Conservation (phyloP, 257 asterid genomes). For the Nemophila menziesii region DNA sequence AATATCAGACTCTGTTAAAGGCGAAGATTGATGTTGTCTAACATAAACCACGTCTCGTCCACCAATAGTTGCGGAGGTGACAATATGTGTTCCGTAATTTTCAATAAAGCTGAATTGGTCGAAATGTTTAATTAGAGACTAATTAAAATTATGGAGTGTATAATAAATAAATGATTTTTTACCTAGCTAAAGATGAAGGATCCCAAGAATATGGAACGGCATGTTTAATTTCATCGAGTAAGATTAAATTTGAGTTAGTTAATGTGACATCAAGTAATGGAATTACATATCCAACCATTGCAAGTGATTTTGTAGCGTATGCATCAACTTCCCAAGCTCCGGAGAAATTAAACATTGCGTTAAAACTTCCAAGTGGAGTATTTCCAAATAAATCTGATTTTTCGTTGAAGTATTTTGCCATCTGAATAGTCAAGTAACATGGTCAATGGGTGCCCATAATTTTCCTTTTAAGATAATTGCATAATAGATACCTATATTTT, state of each 20-base stretch:
- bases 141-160: slow-evolving; percentile 1
- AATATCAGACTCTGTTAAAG: slow-evolving; percentile 59
- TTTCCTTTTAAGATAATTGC: slow-evolving; percentile 3
- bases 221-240: slow-evolving; percentile 62
- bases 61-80: slow-evolving; percentile 89
- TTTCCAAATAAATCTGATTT: slow-evolving; percentile 53
- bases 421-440: slow-evolving; percentile 38
- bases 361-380: slow-evolving; percentile 89
- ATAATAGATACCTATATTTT: not conserved
- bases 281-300: slow-evolving; percentile 70
- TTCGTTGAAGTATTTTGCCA: slow-evolving; percentile 80
- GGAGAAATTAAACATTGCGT: slow-evolving; percentile 96
- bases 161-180: slow-evolving; percentile 9
- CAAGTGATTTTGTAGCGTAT: slow-evolving; percentile 82
- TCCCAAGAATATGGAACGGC: slow-evolving; percentile 98
- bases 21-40: slow-evolving; percentile 87
- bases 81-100: slow-evolving; percentile 91
- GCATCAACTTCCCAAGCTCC: slow-evolving; percentile 92
- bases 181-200: slow-evolving; percentile 94
- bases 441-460: too few species aligned
- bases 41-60: slow-evolving; percentile 88
- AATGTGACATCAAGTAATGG: slow-evolving; percentile 50
- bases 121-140: slow-evolving; percentile 15
- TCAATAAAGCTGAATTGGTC: slow-evolving; percentile 74
- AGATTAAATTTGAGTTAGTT: slow-evolving; percentile 33